A percentile compares a stretch with the other conserved stretches of the same genome.
Conservation (phyloP, 139 green algal genomes). For the Micractinium sp. region DNA sequence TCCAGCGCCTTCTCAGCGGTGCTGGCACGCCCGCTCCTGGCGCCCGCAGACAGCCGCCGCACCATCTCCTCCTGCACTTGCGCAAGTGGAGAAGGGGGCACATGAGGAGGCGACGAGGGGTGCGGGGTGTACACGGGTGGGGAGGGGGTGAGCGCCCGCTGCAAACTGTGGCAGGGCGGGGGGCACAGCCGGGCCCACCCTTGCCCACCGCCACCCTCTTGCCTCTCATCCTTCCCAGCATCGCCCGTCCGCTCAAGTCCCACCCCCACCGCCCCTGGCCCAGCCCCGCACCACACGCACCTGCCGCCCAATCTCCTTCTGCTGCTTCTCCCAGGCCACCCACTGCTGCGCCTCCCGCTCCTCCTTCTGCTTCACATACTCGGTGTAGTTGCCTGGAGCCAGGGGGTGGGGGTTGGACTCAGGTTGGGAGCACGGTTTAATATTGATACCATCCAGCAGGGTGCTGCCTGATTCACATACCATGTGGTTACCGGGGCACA, state of each 20-base stretch:
- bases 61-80: constrained; percentile 73
- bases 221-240: background rate
- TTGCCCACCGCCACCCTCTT: too few relatives aligned
- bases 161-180: too few relatives aligned
- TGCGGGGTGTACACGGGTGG: background rate
- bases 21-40: constrained; percentile 72
- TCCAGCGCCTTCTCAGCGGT: constrained; percentile 95
- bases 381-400: constrained; percentile 62
- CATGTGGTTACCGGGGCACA: background rate
- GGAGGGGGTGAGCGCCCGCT: too few relatives aligned
- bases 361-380: constrained; percentile 61
- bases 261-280: too few relatives aligned
- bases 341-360: constrained; percentile 81
- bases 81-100: background rate
- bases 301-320: constrained; percentile 94
- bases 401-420: background rate
- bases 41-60: constrained; percentile 71
- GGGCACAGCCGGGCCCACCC: too few relatives aligned
- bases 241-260: background rate
- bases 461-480: background rate
- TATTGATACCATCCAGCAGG: background rate
- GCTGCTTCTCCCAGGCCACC: constrained; percentile 93
- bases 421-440: too few relatives aligned
- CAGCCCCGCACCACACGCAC: constrained; percentile 26
- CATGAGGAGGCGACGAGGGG: background rate